These are phyloP conservation scores for Rhizopogon vinicolor DNA, from an alignment of 768 basidiomycete genomes.

Conservation along the genomic window DNA sequence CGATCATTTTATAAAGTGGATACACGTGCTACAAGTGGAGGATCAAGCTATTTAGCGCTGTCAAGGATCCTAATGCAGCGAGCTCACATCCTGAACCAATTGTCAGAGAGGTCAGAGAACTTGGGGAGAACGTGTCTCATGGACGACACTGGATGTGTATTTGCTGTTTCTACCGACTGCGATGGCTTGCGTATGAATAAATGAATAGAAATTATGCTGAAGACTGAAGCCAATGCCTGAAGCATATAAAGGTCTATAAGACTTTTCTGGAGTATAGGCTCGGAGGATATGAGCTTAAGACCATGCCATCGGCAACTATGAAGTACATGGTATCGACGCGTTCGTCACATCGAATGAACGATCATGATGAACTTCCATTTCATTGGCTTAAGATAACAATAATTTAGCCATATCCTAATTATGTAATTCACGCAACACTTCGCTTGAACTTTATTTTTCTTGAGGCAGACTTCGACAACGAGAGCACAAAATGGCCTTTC, in stretches of 20 bases:
- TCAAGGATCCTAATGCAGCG: not conserved
- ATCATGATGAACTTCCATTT: not conserved
- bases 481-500: slow-evolving; percentile 40
- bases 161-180: too few relatives aligned
- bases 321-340: too few relatives aligned
- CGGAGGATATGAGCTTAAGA: too few relatives aligned
- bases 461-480: slow-evolving; percentile 1
- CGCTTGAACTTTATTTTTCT: slow-evolving; percentile 8
- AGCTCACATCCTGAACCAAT: not conserved
- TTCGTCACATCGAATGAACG: not conserved
- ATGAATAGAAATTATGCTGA: too few relatives aligned
- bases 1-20: slow-evolving; percentile 19
- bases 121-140: not conserved
- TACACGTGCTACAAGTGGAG: slow-evolving; percentile 17
- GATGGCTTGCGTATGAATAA: too few relatives aligned
- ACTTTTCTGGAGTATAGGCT: too few relatives aligned
- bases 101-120: not conserved
- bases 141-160: not conserved
- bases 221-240: too few relatives aligned
- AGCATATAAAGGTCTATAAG: too few relatives aligned
- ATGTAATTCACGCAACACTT: not conserved
- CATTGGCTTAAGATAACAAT: too few relatives aligned
- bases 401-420: not conserved
- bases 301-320: too few relatives aligned
- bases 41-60: slow-evolving; percentile 3